phyloP scores from a whole-genome alignment of 345 rosid species.

The Hibiscus tridactylites region DNA sequence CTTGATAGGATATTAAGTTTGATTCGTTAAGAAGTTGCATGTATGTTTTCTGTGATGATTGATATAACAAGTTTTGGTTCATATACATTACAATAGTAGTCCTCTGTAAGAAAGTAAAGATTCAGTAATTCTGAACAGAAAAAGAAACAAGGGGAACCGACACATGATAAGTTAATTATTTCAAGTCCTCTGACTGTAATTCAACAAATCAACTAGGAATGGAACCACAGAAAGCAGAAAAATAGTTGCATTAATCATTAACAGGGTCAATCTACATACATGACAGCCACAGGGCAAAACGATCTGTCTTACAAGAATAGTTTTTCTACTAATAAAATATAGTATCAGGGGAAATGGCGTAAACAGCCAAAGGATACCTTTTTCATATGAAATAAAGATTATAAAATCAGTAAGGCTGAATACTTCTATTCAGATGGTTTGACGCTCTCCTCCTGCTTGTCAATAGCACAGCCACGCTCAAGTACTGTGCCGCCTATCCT shows the following conservation, averaged over 20 bases:
- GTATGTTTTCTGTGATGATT: background rate
- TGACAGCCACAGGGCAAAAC: background rate
- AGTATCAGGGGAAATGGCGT: no score
- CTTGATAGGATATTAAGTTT: background rate
- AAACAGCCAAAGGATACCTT: no score
- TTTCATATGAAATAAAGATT: no score
- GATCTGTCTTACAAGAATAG: background rate
- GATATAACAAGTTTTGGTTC: background rate
- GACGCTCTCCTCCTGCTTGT: slow-evolving; percentile 35
- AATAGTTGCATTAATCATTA: background rate
- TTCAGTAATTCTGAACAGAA: no score
- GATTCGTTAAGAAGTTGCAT: background rate
- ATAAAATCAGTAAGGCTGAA: background rate
- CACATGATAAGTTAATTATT: background rate
- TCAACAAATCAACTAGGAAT: background rate
- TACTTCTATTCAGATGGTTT: slow-evolving; percentile 9
- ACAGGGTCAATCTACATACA: background rate
- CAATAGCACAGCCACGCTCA: slow-evolving; percentile 60
- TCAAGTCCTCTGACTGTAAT: background rate
- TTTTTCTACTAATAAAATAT: slow-evolving; percentile 1
- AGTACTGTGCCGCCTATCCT: slow-evolving; percentile 64
- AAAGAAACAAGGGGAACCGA: background rate
- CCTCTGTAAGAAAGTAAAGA: background rate
- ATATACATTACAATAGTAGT: background rate
- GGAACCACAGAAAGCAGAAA: background rate